Base-by-base conservation (phyloP, 176 grass and related monocot genomes). In the Cenchrus americanus region DNA sequence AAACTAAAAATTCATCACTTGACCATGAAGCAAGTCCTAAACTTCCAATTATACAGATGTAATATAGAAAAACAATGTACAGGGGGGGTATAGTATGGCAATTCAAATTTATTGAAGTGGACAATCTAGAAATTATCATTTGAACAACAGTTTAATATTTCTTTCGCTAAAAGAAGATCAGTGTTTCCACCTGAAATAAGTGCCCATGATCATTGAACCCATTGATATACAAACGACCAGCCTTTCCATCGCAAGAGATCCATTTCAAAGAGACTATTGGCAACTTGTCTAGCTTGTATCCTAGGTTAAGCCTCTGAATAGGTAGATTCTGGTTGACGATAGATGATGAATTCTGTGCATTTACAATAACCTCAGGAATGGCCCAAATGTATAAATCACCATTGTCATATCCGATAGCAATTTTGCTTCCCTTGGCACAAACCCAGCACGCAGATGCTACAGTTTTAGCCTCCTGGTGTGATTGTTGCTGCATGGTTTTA, bases 331-430 rank as follows among this genome's bases (percentile, higher is more conserved):
- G 93, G 80, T 82, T 84, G 40, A 63, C 79, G 43, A 18, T 84
- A 43, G 49, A 50, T 47, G 82, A 76, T 26, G 73, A 83, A 85
- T 68, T 88, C 40, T 87, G 89, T 43, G 73, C 67, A 78, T 63
- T 85, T 64, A 46, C 90, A 86, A 86, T 90, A 88, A 88, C 60
- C 60, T 87, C 80, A 81, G 85, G 89, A 84, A 96, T 14, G 53
- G 87, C 78, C 91, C 91, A 98, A 84, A 98, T 65, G 80, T 88
- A 98, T 77, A 98, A 79, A 60, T 98, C 96, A n/a, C 91, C 93
- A 68, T 49, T 94, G 23, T 80, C 87, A 72, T 92, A 98, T 62
- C 93, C 96, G 70, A 93, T 83, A 75, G 87, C 91, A 82, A 92
- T 79, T 94, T 94, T 98, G 90, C 91, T 96, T 85, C 93, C 96